Evolutionary conservation across 139 green algal species (phyloP).

Genomic region (Nannochloris sp.): DNA sequence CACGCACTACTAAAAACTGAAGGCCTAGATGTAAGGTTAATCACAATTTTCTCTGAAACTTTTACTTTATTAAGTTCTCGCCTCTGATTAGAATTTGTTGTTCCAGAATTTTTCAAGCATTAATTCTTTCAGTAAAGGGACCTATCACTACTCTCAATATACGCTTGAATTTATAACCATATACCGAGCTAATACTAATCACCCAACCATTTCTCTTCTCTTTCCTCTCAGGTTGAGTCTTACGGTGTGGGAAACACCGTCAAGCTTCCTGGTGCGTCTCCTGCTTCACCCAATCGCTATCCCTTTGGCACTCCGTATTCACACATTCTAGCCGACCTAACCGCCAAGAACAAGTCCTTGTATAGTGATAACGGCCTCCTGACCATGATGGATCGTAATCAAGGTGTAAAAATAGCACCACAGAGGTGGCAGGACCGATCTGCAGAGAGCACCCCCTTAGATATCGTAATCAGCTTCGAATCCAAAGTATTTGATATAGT

Average conservation of each 20-base stretch:
- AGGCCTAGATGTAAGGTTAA: background rate
- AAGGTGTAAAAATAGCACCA: background rate
- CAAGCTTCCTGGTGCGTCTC: slow-evolving; percentile 3
- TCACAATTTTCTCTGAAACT: background rate
- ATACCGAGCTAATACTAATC: background rate
- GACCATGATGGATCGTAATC: slow-evolving; percentile 2
- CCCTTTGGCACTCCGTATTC: slow-evolving; percentile 5
- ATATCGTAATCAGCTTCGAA: slow-evolving; percentile 5
- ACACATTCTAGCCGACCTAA: slow-evolving; percentile 1
- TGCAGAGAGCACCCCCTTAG: background rate
- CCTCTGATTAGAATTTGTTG: background rate
- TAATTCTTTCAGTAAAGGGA: too few relatives aligned
- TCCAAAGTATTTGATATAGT: slow-evolving; percentile 2
- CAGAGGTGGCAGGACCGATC: slow-evolving; percentile 8
- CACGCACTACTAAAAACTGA: slow-evolving; percentile 2
- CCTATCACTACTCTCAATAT: too few relatives aligned
- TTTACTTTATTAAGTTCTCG: background rate
- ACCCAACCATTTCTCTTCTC: background rate
- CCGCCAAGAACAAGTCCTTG: background rate
- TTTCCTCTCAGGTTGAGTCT: background rate
- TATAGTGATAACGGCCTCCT: slow-evolving; percentile 1
- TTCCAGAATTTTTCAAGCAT: background rate
- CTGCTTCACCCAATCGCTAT: slow-evolving; percentile 1
- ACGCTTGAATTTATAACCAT: background rate
- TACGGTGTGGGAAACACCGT: slow-evolving; percentile 11